Conservation (phyloP, 148 eudicot genomes). For the Salicornia ramosissima region DNA sequence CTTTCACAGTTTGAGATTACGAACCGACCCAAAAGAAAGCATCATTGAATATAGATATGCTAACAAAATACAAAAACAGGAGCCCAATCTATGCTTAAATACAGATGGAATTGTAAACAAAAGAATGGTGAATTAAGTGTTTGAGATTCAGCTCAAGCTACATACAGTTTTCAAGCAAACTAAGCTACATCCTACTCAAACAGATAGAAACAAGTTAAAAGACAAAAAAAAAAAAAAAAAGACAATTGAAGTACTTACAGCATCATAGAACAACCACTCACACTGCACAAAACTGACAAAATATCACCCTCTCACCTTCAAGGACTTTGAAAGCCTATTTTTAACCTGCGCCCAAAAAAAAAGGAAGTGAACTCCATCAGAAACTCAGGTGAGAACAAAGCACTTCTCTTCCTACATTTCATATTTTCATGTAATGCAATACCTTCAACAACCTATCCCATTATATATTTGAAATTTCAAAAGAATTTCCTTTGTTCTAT, state of each 20-base stretch:
- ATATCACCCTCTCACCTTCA: neutral
- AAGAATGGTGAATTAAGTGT: constrained; percentile 2
- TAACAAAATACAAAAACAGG: neutral
- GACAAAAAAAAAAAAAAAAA: neutral
- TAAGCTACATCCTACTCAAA: neutral
- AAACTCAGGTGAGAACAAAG: neutral
- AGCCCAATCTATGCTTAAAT: neutral
- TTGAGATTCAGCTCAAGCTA: neutral
- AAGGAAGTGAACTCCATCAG: neutral
- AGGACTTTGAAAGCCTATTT: neutral
- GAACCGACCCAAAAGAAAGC: neutral
- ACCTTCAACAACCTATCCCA: too few relatives aligned
- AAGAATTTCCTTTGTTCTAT: neutral
- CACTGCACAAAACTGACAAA: constrained; percentile 4
- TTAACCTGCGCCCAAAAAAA: neutral
- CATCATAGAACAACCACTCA: neutral
- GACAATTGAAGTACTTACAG: neutral
- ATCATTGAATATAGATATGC: too few relatives aligned
- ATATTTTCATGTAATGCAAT: too few relatives aligned
- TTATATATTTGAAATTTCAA: neutral
- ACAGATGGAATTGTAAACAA: neutral
- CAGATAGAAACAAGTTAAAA: neutral
- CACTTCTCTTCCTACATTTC: neutral
- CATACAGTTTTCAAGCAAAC: constrained; percentile 6
- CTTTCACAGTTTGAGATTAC: neutral